phyloP scores from a whole-genome alignment of 768 basidiomycete species.

The Naganishia onofrii region DNA sequence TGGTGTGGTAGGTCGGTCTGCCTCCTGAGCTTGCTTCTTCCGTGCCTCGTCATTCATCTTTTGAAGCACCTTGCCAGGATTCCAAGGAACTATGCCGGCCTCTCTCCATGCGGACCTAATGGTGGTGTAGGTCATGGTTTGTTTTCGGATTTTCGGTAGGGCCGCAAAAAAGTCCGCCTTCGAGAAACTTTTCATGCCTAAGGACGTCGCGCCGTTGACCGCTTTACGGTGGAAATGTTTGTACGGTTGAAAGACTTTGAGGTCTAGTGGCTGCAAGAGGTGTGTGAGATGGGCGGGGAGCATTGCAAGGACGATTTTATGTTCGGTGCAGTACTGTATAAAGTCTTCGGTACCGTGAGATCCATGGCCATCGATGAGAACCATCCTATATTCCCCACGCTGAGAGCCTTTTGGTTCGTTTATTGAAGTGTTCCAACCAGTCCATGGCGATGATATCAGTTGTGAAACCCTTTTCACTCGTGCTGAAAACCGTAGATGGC shows the following conservation, averaged over 20 bases:
- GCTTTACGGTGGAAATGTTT: neutral
- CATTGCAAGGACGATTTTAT: neutral
- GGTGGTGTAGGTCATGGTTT: no score
- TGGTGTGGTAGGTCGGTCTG: no score
- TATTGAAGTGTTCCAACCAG: neutral
- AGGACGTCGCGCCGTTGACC: no score
- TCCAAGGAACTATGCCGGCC: no score
- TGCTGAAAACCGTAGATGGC: neutral
- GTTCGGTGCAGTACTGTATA: neutral
- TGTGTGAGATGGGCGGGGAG: neutral
- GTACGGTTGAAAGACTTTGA: neutral
- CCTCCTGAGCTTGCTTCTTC: no score
- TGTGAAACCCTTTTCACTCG: neutral
- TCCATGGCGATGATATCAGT: neutral
- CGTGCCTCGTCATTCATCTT: no score
- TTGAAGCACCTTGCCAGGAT: no score
- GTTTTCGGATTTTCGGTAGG: no score
- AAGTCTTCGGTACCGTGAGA: neutral
- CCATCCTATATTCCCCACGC: neutral
- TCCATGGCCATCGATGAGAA: constrained; percentile 1
- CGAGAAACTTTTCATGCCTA: no score
- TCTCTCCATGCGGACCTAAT: no score
- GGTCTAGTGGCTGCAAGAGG: neutral
- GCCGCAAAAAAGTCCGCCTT: no score
- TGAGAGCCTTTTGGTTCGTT: neutral